Conservation (phyloP, 768 basidiomycete genomes). For the Pulveroboletus frians region DNA sequence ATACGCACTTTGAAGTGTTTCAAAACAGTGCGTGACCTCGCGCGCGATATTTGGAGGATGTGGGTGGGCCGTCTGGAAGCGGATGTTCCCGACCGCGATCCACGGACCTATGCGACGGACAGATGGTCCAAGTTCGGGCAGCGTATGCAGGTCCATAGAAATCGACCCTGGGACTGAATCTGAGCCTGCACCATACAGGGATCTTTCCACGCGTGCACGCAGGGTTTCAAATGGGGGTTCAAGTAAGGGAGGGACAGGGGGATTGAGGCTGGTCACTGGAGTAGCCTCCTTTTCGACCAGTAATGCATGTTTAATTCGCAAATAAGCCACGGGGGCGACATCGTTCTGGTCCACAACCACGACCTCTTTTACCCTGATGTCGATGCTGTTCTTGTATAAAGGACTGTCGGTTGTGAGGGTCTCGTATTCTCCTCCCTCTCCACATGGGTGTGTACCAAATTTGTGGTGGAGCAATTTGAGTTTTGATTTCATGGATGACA, state of each 20-base stretch:
- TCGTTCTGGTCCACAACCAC: slow-evolving; percentile 77
- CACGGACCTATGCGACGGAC: slow-evolving; percentile 47
- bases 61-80: slow-evolving; percentile 12
- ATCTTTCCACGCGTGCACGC: slow-evolving; percentile 8
- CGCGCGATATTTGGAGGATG: slow-evolving; percentile 61
- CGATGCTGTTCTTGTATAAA: slow-evolving; percentile 73
- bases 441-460: slow-evolving; percentile 92
- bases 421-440: slow-evolving; percentile 98
- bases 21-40: slow-evolving; percentile 70
- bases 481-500: slow-evolving; percentile 69
- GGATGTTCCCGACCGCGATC: slow-evolving; percentile 63
- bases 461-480: slow-evolving; percentile 65
- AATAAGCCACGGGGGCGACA: slow-evolving; percentile 87
- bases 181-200: background rate
- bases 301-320: slow-evolving; percentile 68
- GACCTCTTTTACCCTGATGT: slow-evolving; percentile 61
- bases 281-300: slow-evolving; percentile 51
- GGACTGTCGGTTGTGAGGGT: slow-evolving; percentile 88
- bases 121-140: slow-evolving; percentile 8
- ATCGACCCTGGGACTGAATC: background rate
- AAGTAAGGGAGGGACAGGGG: slow-evolving; percentile 48
- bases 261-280: slow-evolving; percentile 2
- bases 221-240: slow-evolving; percentile 25
- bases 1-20: slow-evolving; percentile 50
- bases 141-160: background rate